Conservation (phyloP, 2,329 filamentous ascomycete species). For the Nothophaeocryptopus gaeumannii region DNA sequence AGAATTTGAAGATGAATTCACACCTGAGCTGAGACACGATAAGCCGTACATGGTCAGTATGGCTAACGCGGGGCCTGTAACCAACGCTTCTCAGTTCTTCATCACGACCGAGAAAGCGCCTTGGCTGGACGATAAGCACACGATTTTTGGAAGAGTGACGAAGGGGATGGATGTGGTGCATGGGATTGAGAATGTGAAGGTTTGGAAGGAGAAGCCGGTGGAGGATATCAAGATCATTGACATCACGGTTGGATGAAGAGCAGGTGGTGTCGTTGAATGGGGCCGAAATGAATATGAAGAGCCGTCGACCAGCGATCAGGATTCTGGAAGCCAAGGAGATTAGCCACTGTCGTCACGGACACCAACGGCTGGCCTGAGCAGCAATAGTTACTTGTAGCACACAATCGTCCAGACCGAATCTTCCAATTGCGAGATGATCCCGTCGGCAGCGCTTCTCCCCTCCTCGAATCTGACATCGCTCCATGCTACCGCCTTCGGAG, state of each 20-base stretch:
- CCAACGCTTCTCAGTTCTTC: constrained; percentile 96
- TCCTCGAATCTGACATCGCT: too few species aligned
- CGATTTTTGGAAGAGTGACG: constrained; percentile 87
- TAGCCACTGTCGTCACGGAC: too few species aligned
- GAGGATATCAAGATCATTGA: constrained; percentile 97
- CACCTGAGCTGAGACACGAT: constrained; percentile 77
- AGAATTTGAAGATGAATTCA: constrained; percentile 92
- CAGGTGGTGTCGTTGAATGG: background rate
- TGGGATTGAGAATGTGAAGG: constrained; percentile 87
- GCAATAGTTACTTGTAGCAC: too few species aligned
- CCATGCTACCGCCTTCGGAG: too few species aligned
- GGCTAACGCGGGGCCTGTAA: constrained; percentile 94
- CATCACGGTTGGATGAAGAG: constrained; percentile 49
- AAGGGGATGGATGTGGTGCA: constrained; percentile 92
- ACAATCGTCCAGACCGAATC: too few species aligned
- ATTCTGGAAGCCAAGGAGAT: too few species aligned
- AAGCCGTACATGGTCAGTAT: constrained; percentile 95
- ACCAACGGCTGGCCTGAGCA: too few species aligned
- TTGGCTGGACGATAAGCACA: constrained; percentile 95
- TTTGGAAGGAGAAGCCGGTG: constrained; percentile 88
- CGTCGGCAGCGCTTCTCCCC: too few species aligned
- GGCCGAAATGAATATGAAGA: too few species aligned
- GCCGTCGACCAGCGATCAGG: too few species aligned
- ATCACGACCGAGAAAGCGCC: constrained; percentile 97
- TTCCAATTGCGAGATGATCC: too few species aligned